Evolutionary conservation across 306 rosid species (phyloP).

Genomic region (Carpinus viminea): DNA sequence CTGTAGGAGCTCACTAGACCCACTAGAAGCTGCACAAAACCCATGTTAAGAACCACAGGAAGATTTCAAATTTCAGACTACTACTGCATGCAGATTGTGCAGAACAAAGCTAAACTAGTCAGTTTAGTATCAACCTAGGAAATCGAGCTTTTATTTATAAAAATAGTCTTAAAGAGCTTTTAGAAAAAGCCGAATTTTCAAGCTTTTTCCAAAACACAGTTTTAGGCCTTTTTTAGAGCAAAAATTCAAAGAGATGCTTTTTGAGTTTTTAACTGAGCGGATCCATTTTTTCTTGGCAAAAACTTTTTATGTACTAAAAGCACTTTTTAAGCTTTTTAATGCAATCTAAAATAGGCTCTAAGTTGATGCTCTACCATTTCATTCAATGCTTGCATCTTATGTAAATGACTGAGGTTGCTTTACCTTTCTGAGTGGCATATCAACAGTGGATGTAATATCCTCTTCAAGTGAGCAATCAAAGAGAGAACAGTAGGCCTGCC

Average conservation of each 20-base stretch:
- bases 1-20: constrained; percentile 82
- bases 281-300: too few species aligned
- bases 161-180: too few species aligned
- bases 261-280: too few species aligned
- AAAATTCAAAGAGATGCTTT: too few species aligned
- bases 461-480: constrained; percentile 84
- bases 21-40: constrained; percentile 62
- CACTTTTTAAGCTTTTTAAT: too few species aligned
- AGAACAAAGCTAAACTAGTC: not conserved
- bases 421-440: constrained; percentile 76
- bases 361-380: not conserved
- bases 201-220: too few species aligned
- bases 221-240: too few species aligned
- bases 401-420: constrained; percentile 5
- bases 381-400: constrained; percentile 7
- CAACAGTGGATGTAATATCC: constrained; percentile 59
- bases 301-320: too few species aligned
- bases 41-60: constrained; percentile 2
- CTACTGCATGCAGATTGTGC: not conserved
- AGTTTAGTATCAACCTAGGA: not conserved
- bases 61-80: not conserved
- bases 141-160: too few species aligned
- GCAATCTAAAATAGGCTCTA: too few species aligned
- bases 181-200: too few species aligned
- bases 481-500: constrained; percentile 70